These are phyloP conservation scores for Galerina sulciceps DNA, from an alignment of 768 basidiomycete species.

Conservation along the genomic window DNA sequence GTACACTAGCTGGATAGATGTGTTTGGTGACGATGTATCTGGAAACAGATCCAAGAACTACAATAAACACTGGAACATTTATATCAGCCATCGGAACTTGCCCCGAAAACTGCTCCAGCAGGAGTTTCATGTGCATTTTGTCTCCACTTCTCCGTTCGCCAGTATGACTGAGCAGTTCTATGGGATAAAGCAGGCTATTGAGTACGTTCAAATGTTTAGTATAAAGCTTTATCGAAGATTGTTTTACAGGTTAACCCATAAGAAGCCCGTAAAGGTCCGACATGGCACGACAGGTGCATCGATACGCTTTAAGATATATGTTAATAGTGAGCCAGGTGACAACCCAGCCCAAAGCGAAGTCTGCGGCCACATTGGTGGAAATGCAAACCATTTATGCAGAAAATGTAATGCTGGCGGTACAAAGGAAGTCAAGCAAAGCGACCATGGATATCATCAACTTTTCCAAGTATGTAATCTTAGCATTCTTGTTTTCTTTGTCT, in stretches of 20 bases:
- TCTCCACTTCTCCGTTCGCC: slow-evolving; percentile 42
- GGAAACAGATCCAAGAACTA: slow-evolving; percentile 47
- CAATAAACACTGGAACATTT: slow-evolving; percentile 50
- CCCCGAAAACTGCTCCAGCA: slow-evolving; percentile 38
- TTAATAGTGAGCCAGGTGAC: slow-evolving; percentile 32
- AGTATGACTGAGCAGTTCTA: slow-evolving; percentile 39
- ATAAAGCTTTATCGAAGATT: slow-evolving; percentile 25
- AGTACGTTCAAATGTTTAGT: slow-evolving; percentile 25
- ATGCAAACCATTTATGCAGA: slow-evolving; percentile 43
- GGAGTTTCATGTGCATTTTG: slow-evolving; percentile 40
- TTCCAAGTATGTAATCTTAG: slow-evolving; percentile 33
- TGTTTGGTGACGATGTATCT: slow-evolving; percentile 47
- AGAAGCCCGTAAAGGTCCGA: slow-evolving; percentile 31
- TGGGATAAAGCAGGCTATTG: slow-evolving; percentile 32
- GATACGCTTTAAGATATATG: slow-evolving; percentile 28
- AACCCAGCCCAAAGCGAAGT: slow-evolving; percentile 44
- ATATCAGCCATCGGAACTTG: slow-evolving; percentile 38
- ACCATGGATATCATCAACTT: slow-evolving; percentile 37
- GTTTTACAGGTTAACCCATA: slow-evolving; percentile 31
- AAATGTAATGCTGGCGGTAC: slow-evolving; percentile 43
- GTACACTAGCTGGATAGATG: slow-evolving; percentile 33
- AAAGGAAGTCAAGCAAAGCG: slow-evolving; percentile 31
- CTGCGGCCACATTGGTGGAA: slow-evolving; percentile 41
- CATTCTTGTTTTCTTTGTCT: slow-evolving; percentile 19
- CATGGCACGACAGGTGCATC: slow-evolving; percentile 26